Evolutionary conservation across 768 basidiomycete species (phyloP), one percentile per base, ranked within the genome.

Genomic region (Mycena filopes): DNA sequence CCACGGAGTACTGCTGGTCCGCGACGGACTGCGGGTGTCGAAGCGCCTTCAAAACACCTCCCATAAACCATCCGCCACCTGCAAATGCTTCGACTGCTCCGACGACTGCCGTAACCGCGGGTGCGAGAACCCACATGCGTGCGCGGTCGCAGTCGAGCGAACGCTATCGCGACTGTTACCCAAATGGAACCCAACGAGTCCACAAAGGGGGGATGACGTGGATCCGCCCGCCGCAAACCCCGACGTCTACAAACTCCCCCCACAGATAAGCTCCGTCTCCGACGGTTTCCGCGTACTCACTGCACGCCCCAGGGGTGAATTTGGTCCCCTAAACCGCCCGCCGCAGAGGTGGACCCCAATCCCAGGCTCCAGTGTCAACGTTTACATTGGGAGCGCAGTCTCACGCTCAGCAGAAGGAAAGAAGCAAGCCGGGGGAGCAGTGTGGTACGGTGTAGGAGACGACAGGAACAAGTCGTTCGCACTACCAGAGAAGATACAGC

Each of bases 141-240:
- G 50, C n/a, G 28, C 33, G 0, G 0, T 3, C 1, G 60, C 51
- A 2, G 50, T 40, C 1, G n/a, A 25, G 3, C 3, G 11, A 1
- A 31, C 13, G 7, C 50, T 54, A 15, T 26, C 16, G 21, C 28
- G 8, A 0, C 50, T 61, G 1, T 41, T 33, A 15, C 50, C 50
- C 0, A 61, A 61, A 40, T 61, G 60, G 60, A 42, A 61, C 25
- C 60, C 60, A n/a, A 43, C n/a, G n/a, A n/a, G n/a, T n/a, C n/a
- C n/a, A n/a, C n/a, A n/a, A n/a, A n/a, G n/a, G 47, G n/a, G 7
- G 20, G 2, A 46, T 8, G 7, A 25, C 9, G 3, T 54, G 40
- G 8, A 16, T 40, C 12, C 11, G 23, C 7, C 33, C 50, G 4
- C 3, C 29, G 21, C 31, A 33, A 21, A n/a, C n/a, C n/a, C n/a